phyloP scores from a whole-genome alignment of 768 basidiomycete species.

The Crepidotus variabilis region DNA sequence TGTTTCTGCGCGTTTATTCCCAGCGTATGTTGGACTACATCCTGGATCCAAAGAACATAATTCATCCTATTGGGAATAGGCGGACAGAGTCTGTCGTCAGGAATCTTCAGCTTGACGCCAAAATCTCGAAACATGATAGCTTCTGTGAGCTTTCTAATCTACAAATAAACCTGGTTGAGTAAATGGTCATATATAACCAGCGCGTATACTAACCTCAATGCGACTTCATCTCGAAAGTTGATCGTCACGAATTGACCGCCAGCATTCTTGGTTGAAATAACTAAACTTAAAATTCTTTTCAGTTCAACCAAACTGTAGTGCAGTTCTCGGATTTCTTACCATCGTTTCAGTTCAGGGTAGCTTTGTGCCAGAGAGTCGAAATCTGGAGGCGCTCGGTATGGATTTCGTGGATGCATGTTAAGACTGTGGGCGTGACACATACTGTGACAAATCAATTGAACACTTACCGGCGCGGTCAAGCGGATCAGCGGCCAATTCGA shows the following conservation, averaged over 20 bases:
- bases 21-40: constrained; percentile 43
- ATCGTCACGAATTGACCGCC: constrained; percentile 39
- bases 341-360: constrained; percentile 47
- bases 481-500: too few relatives aligned
- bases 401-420: constrained; percentile 39
- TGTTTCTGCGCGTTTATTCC: constrained; percentile 9
- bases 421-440: too few relatives aligned
- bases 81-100: constrained; percentile 77
- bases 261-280: constrained; percentile 15
- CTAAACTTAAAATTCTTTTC: not conserved
- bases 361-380: constrained; percentile 54
- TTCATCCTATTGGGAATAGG: constrained; percentile 75
- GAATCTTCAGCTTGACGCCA: constrained; percentile 54
- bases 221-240: constrained; percentile 70
- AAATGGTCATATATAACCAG: not conserved
- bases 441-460: too few relatives aligned
- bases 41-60: constrained; percentile 84
- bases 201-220: constrained; percentile 56
- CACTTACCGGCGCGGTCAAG: too few relatives aligned
- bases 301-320: not conserved
- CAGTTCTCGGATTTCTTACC: constrained; percentile 2
- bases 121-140: constrained; percentile 79
- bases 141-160: constrained; percentile 67
- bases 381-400: constrained; percentile 41
- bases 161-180: not conserved